phyloP scores from a whole-genome alignment of 2,329 filamentous ascomycete species.

The Microcyclosporella mali region DNA sequence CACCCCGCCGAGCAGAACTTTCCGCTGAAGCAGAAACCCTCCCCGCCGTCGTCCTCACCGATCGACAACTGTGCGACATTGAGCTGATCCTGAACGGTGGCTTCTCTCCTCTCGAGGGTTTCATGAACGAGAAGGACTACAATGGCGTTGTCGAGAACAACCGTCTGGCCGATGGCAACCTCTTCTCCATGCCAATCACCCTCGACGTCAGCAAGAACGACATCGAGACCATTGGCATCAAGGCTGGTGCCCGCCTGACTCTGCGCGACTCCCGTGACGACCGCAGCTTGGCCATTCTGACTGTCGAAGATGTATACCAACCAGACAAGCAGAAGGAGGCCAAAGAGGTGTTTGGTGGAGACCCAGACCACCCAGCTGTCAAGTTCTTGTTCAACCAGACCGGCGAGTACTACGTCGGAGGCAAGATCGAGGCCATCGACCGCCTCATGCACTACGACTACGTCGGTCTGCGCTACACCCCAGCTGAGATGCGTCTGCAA shows the following conservation, averaged over 20 bases:
- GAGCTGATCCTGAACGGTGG: slow-evolving; percentile 96
- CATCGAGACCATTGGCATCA: slow-evolving; percentile 68
- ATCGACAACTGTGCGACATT: slow-evolving; percentile 95
- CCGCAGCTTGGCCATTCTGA: slow-evolving; percentile 90
- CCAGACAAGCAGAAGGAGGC: slow-evolving; percentile 92
- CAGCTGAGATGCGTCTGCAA: slow-evolving; percentile 87
- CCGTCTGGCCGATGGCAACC: slow-evolving; percentile 78
- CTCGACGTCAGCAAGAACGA: slow-evolving; percentile 73
- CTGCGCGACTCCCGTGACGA: slow-evolving; percentile 96
- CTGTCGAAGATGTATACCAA: slow-evolving; percentile 88
- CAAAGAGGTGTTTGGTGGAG: slow-evolving; percentile 86
- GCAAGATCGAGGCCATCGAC: slow-evolving; percentile 92
- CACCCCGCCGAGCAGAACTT: slow-evolving; percentile 73
- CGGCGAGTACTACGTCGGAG: slow-evolving; percentile 86
- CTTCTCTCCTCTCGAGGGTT: slow-evolving; percentile 96
- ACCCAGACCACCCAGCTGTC: slow-evolving; percentile 82
- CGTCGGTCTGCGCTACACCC: slow-evolving; percentile 90
- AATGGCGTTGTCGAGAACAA: slow-evolving; percentile 84
- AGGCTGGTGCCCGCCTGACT: slow-evolving; percentile 74
- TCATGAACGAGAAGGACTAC: slow-evolving; percentile 97
- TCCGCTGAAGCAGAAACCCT: slow-evolving; percentile 77
- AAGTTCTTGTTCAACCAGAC: slow-evolving; percentile 78
- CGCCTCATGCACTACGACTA: slow-evolving; percentile 98
- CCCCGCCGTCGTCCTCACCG: slow-evolving; percentile 74
- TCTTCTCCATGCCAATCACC: slow-evolving; percentile 96